Evolutionary conservation across 768 basidiomycete species (phyloP).

Genomic region (Russula brevipes): DNA sequence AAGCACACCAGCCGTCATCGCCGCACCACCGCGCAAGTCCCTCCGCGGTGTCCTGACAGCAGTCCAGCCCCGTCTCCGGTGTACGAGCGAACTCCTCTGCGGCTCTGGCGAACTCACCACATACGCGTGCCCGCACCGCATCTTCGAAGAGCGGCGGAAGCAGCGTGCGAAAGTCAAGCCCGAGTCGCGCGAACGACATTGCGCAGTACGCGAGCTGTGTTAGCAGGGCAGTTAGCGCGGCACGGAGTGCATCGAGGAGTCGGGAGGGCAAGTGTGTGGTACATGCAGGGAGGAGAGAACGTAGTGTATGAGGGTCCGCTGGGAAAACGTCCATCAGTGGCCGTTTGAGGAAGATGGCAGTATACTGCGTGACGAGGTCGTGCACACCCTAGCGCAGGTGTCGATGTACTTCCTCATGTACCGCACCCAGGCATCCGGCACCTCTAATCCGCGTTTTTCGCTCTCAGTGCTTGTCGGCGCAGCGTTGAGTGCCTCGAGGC

Average conservation of each 20-base stretch:
- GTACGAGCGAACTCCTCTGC: conserved; percentile 26
- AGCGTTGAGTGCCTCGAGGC: conserved; percentile 56
- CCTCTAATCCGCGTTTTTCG: conserved; percentile 36
- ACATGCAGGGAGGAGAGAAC: conserved; percentile 59
- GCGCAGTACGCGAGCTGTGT: conserved; percentile 95
- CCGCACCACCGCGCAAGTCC: conserved; percentile 20
- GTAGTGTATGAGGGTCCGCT: conserved; percentile 37
- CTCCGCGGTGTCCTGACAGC: conserved; percentile 21
- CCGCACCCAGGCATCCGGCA: conserved; percentile 61
- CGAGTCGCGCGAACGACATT: conserved; percentile 87
- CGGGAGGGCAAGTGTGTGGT: conserved; percentile 57
- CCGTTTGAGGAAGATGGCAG: conserved; percentile 82
- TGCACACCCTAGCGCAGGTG: conserved; percentile 86
- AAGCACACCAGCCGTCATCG: no score
- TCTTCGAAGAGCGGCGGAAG: conserved; percentile 60
- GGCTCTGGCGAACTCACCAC: conserved; percentile 45
- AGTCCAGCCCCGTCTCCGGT: conserved; percentile 12
- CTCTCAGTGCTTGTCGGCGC: conserved; percentile 49
- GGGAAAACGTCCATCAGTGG: conserved; percentile 32
- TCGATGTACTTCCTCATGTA: conserved; percentile 87
- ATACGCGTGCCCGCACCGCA: conserved; percentile 56
- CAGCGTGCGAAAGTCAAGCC: conserved; percentile 77
- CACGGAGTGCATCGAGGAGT: conserved; percentile 62
- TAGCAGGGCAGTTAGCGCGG: conserved; percentile 68
- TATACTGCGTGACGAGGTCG: conserved; percentile 86